Conservation (phyloP, 169 alveolate genomes). For the Amoebophrya sp. region DNA sequence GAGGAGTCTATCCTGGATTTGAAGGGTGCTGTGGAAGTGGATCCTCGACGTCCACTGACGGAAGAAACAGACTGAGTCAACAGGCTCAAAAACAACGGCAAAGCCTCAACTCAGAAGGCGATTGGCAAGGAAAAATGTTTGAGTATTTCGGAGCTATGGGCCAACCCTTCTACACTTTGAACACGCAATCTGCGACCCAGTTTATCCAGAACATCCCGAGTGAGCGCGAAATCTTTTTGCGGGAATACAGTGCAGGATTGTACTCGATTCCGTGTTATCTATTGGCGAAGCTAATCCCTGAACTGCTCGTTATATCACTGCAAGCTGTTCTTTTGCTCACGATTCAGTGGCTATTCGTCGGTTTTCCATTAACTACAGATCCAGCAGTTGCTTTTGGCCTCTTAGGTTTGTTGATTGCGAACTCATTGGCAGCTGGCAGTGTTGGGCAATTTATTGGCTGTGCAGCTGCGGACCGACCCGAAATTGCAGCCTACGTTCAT, state of each 20-base stretch:
- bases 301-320: neutral
- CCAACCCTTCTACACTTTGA: neutral
- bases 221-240: conserved; percentile 30
- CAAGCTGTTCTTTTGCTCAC: neutral
- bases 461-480: neutral
- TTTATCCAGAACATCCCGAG: neutral
- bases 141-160: neutral
- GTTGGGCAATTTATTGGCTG: neutral
- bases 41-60: neutral
- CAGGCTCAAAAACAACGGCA: no score
- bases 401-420: neutral
- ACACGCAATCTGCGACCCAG: neutral
- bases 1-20: neutral
- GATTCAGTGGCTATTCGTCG: neutral
- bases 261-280: conserved; percentile 3
- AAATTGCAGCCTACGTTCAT: neutral
- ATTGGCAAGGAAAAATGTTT: neutral
- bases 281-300: neutral
- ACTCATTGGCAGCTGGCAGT: neutral
- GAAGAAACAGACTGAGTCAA: neutral
- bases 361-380: neutral
- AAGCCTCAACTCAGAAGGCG: no score
- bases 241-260: conserved; percentile 14
- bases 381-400: no score
- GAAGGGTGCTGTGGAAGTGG: neutral